Conservation (phyloP, 1,284 basidiomycete species). For the Ceratorhiza oryzae-sativae region DNA sequence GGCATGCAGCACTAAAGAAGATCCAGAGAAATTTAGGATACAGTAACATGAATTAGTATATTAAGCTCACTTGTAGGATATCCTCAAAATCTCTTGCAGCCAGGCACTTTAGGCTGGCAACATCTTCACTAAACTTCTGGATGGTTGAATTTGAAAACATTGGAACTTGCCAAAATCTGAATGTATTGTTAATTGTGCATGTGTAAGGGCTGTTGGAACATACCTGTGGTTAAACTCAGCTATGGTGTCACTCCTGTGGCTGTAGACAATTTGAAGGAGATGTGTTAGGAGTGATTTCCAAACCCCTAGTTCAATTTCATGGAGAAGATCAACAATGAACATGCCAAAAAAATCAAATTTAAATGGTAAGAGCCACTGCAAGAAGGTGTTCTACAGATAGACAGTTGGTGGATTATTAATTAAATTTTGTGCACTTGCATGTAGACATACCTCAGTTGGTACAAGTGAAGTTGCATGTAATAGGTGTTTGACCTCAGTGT, state of each 20-base stretch:
- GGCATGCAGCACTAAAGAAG: slow-evolving; percentile 50
- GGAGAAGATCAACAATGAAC: slow-evolving; percentile 49
- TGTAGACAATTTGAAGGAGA: slow-evolving; percentile 50
- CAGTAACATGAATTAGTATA: not conserved
- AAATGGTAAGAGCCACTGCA: not conserved
- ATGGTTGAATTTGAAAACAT: slow-evolving; percentile 39
- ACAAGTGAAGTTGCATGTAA: slow-evolving; percentile 12
- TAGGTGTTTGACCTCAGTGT: not conserved
- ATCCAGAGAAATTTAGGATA: not conserved
- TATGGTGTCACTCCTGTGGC: slow-evolving; percentile 11
- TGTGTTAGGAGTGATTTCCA: slow-evolving; percentile 53
- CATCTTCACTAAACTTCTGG: slow-evolving; percentile 39
- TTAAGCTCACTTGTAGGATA: not conserved
- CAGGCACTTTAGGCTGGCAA: slow-evolving; percentile 35
- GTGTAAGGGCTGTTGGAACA: not conserved
- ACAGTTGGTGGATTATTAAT: no score
- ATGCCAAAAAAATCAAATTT: slow-evolving; percentile 27
- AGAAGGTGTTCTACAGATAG: slow-evolving; percentile 29
- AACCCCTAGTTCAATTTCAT: slow-evolving; percentile 53
- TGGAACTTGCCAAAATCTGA: slow-evolving; percentile 37
- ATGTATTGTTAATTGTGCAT: not conserved
- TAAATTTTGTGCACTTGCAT: not conserved
- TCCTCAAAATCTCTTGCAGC: slow-evolving; percentile 42
- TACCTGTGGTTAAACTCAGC: slow-evolving; percentile 25
- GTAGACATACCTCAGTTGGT: slow-evolving; percentile 33